A percentile compares a stretch with the other conserved stretches of the same genome.
phyloP scores from a whole-genome alignment of 768 basidiomycete genomes.

The Boletus barrowsii region DNA sequence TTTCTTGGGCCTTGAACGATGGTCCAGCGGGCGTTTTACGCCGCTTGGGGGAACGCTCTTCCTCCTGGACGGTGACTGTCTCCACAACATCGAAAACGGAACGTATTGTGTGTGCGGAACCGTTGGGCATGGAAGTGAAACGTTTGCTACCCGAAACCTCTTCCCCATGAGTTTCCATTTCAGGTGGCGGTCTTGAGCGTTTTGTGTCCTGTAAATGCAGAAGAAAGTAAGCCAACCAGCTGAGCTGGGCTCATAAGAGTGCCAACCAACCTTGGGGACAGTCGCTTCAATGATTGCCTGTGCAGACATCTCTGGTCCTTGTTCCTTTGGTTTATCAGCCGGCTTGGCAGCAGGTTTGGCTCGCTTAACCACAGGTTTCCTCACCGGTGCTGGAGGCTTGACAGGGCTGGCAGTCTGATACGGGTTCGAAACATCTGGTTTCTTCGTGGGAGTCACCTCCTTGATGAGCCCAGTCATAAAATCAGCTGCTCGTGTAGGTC shows the following conservation, averaged over 20 bases:
- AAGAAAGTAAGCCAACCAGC: conserved; percentile 2
- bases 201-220: conserved; percentile 59
- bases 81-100: conserved; percentile 21
- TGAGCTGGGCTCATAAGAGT: conserved; percentile 1
- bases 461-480: conserved; percentile 70
- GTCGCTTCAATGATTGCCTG: conserved; percentile 78
- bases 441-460: conserved; percentile 63
- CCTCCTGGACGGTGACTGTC: conserved; percentile 38
- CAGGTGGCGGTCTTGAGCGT: conserved; percentile 67
- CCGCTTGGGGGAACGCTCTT: conserved; percentile 44
- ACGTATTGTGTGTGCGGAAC: conserved; percentile 4
- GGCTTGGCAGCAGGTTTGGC: conserved; percentile 34
- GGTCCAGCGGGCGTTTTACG: conserved; percentile 37
- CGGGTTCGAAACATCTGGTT: conserved; percentile 70
- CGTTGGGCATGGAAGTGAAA: conserved; percentile 15
- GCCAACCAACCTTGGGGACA: conserved; percentile 57
- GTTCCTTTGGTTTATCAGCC: conserved; percentile 28
- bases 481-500: conserved; percentile 62
- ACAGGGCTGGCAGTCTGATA: conserved; percentile 74
- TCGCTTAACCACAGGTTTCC: conserved; percentile 41
- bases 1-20: conserved; percentile 25
- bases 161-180: conserved; percentile 35
- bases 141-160: conserved; percentile 6
- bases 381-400: conserved; percentile 44
- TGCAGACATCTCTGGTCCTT: conserved; percentile 40